A percentile compares a stretch with the other conserved stretches of the same genome.
Conservation (phyloP, 768 basidiomycete species). For the Mrakia frigida region DNA sequence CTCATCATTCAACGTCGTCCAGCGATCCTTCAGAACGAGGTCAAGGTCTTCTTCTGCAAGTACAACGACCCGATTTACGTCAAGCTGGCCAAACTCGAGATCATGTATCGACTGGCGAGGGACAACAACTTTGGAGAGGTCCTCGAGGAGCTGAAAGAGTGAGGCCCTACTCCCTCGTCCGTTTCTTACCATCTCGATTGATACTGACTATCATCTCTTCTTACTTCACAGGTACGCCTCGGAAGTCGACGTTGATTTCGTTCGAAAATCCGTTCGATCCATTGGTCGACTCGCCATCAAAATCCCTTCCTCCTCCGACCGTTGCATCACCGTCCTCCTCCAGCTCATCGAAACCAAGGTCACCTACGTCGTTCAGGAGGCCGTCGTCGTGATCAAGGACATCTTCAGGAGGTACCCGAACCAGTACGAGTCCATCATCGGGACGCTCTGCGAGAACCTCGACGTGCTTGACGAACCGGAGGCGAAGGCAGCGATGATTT, state of each 20-base stretch:
- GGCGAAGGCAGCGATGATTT: slow-evolving; percentile 94
- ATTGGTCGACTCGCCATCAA: slow-evolving; percentile 96
- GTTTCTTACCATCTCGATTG: background rate
- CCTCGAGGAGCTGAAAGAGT: slow-evolving; percentile 94
- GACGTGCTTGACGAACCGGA: slow-evolving; percentile 98
- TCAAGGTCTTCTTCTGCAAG: slow-evolving; percentile 99
- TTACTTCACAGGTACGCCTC: slow-evolving; percentile 70
- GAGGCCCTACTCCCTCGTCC: slow-evolving; percentile 41
- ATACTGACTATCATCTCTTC: background rate
- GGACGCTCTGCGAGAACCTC: slow-evolving; percentile 85
- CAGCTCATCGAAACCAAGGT: slow-evolving; percentile 90
- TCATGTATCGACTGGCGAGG: slow-evolving; percentile 88
- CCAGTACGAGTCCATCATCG: slow-evolving; percentile 94
- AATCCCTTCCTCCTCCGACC: slow-evolving; percentile 85
- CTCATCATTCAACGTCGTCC: slow-evolving; percentile 88
- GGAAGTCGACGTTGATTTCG: slow-evolving; percentile 98
- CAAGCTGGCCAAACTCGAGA: slow-evolving; percentile 96
- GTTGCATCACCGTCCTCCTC: slow-evolving; percentile 87
- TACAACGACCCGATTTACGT: slow-evolving; percentile 99
- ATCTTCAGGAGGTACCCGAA: slow-evolving; percentile 97
- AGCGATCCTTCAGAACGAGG: slow-evolving; percentile 86
- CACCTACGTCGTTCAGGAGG: slow-evolving; percentile 96
- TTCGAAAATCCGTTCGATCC: slow-evolving; percentile 85
- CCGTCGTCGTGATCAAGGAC: slow-evolving; percentile 99
- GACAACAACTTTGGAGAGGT: slow-evolving; percentile 93